Base-by-base conservation (phyloP, 306 rosid genomes). In the cucumber (Cucumis sativus) region DNA sequence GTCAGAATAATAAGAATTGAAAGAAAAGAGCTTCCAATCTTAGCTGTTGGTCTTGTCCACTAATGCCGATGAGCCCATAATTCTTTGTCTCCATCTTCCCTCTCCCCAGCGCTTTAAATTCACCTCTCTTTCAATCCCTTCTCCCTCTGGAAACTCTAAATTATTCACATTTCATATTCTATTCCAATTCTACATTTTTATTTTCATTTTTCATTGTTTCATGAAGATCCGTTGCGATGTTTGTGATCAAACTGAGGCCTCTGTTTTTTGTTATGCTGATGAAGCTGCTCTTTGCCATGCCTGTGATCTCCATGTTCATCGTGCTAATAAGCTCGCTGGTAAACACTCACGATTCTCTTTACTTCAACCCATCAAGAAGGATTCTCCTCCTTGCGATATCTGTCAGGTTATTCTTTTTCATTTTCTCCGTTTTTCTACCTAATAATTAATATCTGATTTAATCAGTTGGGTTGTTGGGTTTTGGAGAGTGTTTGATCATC, bases 161-260 rank as follows among this genome's bases (percentile, higher is more conserved):
- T 59, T 1, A 23, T 23, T 43, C 11, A 6, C 37, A 10, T 2
- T 9, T 74, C 11, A 41, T 41, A 23, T 23, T n/a, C n/a, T 23
- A 23, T 23, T 43, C 49, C 10, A 43, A 23, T 1, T 43, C 49
- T 2, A 43, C 4, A 2, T 33, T 47, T 14, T 51, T 5, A 14
- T 51, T 51, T 9, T 10, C 0, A 11, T 0, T 28, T 28, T 28
- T 28, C 2, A 40, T 40, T 28, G 1, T 28, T 1, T 10, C 56
- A 94, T 95, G 97, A 95, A 92, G 97, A 92, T 92, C 85, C 87
- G 79, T 69, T 95, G 98, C 74, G 97, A 87, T 80, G 88, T 87
- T 4, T 95, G 98, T 77, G 85, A 87, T 51, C 86, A 84, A 84
- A 82, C 59, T 0, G 84, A 87, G 72, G 97, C 98, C 30, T 73